Evolutionary conservation across 208 protist genomes (phyloP).

Genomic region (Crithidia bombi): DNA sequence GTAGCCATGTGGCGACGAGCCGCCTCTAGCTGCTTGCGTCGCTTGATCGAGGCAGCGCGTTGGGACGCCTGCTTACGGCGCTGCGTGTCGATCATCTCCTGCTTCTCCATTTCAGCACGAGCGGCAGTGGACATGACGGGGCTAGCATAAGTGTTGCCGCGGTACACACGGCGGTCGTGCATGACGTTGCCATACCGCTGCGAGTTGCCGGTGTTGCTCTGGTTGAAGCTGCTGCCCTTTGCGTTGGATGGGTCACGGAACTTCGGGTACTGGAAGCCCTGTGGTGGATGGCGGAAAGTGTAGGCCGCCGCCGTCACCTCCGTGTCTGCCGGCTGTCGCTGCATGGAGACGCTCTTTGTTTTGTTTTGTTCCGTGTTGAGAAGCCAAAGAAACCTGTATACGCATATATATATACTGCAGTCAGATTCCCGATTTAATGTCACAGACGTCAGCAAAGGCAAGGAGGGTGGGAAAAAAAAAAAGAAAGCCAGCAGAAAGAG

Average conservation of each 20-base stretch:
- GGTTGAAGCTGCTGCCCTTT: not conserved
- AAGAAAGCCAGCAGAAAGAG: too few relatives aligned
- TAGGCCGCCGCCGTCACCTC: slow-evolving; percentile 67
- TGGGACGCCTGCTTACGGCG: slow-evolving; percentile 69
- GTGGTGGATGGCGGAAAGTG: slow-evolving; percentile 91
- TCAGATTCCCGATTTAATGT: too few relatives aligned
- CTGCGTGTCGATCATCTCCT: slow-evolving; percentile 63
- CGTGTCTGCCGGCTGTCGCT: slow-evolving; percentile 42
- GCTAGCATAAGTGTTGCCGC: slow-evolving; percentile 95
- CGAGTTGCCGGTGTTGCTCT: slow-evolving; percentile 19
- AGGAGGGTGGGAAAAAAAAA: too few relatives aligned
- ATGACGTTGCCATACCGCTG: slow-evolving; percentile 94
- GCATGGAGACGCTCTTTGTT: too few relatives aligned
- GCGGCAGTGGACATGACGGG: slow-evolving; percentile 84
- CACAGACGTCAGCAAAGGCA: too few relatives aligned
- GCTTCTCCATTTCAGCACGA: slow-evolving; percentile 69
- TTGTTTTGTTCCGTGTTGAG: too few relatives aligned
- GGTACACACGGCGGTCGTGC: slow-evolving; percentile 95
- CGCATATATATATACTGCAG: too few relatives aligned
- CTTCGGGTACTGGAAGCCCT: slow-evolving; percentile 78
- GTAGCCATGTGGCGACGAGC: slow-evolving; percentile 70
- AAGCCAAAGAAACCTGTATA: too few relatives aligned
- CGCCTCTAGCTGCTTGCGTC: slow-evolving; percentile 63
- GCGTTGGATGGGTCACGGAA: slow-evolving; percentile 74
- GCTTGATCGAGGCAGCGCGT: slow-evolving; percentile 64